phyloP scores from a whole-genome alignment of 2,329 filamentous ascomycete species.

The Mariannaea elegans region DNA sequence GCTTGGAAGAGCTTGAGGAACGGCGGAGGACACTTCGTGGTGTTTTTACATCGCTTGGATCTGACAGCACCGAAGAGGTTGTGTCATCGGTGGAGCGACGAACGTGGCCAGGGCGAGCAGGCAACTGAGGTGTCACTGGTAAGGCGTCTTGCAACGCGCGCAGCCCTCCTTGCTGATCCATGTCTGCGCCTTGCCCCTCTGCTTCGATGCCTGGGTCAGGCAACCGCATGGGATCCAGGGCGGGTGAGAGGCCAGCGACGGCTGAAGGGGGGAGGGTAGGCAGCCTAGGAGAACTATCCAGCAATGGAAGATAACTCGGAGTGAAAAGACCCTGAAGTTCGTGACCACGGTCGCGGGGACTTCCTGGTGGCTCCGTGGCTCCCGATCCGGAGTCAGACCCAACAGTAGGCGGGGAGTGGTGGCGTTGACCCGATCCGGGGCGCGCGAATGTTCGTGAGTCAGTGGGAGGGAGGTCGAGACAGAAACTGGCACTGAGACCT shows the following conservation, averaged over 20 bases:
- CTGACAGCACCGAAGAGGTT: slow-evolving; percentile 60
- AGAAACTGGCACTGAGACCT: slow-evolving; percentile 44
- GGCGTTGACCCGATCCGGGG: slow-evolving; percentile 44
- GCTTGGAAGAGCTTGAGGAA: slow-evolving; percentile 61
- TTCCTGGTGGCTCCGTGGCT: slow-evolving; percentile 47
- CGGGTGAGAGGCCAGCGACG: slow-evolving; percentile 25
- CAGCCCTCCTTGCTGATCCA: slow-evolving; percentile 30
- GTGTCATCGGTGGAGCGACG: slow-evolving; percentile 57
- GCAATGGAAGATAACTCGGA: slow-evolving; percentile 68
- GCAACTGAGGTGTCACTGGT: slow-evolving; percentile 29
- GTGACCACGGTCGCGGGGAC: slow-evolving; percentile 63
- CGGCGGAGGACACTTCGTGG: slow-evolving; percentile 67
- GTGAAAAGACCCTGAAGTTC: slow-evolving; percentile 72
- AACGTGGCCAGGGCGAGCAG: slow-evolving; percentile 46
- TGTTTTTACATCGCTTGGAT: slow-evolving; percentile 59
- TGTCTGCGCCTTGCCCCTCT: slow-evolving; percentile 35
- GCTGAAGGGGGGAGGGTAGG: slow-evolving; percentile 32
- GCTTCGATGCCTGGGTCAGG: slow-evolving; percentile 37
- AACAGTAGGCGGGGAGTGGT: slow-evolving; percentile 42
- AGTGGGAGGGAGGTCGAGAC: slow-evolving; percentile 46
- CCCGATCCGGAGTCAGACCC: slow-evolving; percentile 40
- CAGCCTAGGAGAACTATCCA: slow-evolving; percentile 55
- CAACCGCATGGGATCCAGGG: slow-evolving; percentile 35
- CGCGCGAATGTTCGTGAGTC: slow-evolving; percentile 46
- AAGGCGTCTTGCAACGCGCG: slow-evolving; percentile 28